Evolutionary conservation across 2,329 filamentous ascomycete genomes (phyloP).

Genomic region (Aureobasidium pullulans): DNA sequence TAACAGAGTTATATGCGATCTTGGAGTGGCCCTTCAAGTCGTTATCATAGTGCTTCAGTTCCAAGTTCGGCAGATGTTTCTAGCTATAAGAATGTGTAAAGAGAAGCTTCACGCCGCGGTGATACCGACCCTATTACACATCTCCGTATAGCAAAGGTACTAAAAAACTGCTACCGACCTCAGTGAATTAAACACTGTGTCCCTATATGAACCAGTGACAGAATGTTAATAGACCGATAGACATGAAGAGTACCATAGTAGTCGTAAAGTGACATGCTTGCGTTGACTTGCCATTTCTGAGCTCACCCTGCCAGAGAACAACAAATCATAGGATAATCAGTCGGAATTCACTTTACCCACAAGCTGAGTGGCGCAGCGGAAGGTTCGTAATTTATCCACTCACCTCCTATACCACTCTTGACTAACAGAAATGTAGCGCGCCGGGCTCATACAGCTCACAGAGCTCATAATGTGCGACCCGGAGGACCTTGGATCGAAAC

Average conservation of each 20-base stretch:
- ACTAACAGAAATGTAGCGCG: slow-evolving; percentile 11
- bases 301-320: no score
- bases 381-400: not conserved
- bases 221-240: not conserved
- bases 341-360: not conserved
- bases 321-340: not conserved
- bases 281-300: no score
- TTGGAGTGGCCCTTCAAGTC: no score
- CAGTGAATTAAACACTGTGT: no score
- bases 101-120: not conserved
- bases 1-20: no score
- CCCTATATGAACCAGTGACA: no score
- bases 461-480: slow-evolving; percentile 11
- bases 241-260: no score
- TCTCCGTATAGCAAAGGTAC: not conserved
- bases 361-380: slow-evolving; percentile 19
- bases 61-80: no score
- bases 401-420: not conserved
- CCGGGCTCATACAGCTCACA: slow-evolving; percentile 17
- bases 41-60: no score
- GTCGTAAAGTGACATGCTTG: no score
- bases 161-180: no score
- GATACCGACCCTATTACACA: not conserved
- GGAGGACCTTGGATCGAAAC: slow-evolving; percentile 21
- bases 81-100: not conserved